Conservation (phyloP, 768 basidiomycete genomes). For the Thelephora ganbajun region DNA sequence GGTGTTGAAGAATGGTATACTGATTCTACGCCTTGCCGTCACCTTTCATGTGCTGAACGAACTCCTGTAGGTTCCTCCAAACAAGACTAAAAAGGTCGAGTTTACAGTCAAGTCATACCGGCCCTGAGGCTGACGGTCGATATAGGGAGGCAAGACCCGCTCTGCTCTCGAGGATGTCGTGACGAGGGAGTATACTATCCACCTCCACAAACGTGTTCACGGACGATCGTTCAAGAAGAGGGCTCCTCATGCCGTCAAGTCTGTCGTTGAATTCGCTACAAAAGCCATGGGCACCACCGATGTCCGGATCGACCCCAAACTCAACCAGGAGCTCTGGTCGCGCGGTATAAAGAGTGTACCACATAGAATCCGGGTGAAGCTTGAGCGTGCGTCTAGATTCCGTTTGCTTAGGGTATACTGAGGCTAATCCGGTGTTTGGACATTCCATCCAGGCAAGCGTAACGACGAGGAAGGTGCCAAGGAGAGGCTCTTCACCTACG, state of each 20-base stretch:
- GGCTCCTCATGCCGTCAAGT: conserved; percentile 93
- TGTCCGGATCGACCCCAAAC: conserved; percentile 86
- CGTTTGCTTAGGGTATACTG: background rate
- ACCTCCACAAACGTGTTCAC: conserved; percentile 90
- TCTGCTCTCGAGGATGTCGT: conserved; percentile 97
- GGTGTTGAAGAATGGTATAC: too few species aligned
- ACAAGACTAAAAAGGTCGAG: background rate
- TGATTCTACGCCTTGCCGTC: background rate
- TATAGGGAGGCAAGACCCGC: conserved; percentile 75
- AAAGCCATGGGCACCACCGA: conserved; percentile 94
- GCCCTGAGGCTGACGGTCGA: background rate
- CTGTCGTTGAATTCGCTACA: conserved; percentile 80
- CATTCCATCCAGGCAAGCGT: conserved; percentile 59
- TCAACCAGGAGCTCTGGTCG: conserved; percentile 94
- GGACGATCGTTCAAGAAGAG: conserved; percentile 95
- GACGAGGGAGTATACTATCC: conserved; percentile 97
- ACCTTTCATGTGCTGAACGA: background rate
- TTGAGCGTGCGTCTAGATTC: conserved; percentile 64
- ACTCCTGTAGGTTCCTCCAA: background rate
- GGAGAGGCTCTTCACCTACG: conserved; percentile 94
- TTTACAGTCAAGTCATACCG: conserved; percentile 1
- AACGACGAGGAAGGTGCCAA: conserved; percentile 99
- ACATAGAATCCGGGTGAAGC: conserved; percentile 80
- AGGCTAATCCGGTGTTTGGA: conserved; percentile 1
- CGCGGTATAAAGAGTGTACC: conserved; percentile 91